Conservation (phyloP, 2,329 filamentous ascomycete genomes). For the Xylariales sp. region DNA sequence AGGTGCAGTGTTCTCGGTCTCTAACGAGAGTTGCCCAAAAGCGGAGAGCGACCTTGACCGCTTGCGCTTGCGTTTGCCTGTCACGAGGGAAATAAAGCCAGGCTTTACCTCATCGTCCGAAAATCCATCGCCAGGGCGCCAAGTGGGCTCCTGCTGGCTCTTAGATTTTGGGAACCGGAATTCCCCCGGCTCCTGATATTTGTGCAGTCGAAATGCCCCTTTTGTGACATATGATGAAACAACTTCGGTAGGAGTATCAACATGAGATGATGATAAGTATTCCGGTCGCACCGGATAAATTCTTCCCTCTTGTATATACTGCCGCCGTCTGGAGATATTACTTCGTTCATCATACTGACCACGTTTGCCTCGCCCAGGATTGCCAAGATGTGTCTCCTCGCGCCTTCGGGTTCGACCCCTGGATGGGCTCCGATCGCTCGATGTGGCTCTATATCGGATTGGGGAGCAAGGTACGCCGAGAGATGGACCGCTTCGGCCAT, state of each 20-base stretch:
- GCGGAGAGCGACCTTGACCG: slow-evolving; percentile 37
- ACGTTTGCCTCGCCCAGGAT: slow-evolving; percentile 7
- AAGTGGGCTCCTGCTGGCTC: slow-evolving; percentile 39
- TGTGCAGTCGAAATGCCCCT: slow-evolving; percentile 45
- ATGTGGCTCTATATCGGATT: background rate
- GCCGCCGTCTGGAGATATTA: slow-evolving; percentile 9
- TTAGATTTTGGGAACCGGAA: slow-evolving; percentile 45
- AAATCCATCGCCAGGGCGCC: slow-evolving; percentile 49
- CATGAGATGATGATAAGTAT: background rate
- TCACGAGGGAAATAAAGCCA: slow-evolving; percentile 39
- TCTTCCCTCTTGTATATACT: background rate
- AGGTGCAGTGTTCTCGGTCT: slow-evolving; percentile 24
- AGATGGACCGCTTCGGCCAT: background rate
- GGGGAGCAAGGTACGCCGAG: background rate
- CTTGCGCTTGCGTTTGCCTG: slow-evolving; percentile 43
- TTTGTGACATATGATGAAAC: slow-evolving; percentile 43
- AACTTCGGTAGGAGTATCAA: background rate
- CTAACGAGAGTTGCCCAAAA: slow-evolving; percentile 43
- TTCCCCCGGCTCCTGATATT: slow-evolving; percentile 20
- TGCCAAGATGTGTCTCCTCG: slow-evolving; percentile 1
- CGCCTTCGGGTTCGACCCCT: slow-evolving; percentile 33
- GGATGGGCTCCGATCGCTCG: slow-evolving; percentile 20
- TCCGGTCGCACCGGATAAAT: background rate
- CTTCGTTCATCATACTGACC: slow-evolving; percentile 8
- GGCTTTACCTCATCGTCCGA: slow-evolving; percentile 46